Base-by-base conservation (phyloP, 176 grass and related monocot genomes). In the Lolium multiflorum region DNA sequence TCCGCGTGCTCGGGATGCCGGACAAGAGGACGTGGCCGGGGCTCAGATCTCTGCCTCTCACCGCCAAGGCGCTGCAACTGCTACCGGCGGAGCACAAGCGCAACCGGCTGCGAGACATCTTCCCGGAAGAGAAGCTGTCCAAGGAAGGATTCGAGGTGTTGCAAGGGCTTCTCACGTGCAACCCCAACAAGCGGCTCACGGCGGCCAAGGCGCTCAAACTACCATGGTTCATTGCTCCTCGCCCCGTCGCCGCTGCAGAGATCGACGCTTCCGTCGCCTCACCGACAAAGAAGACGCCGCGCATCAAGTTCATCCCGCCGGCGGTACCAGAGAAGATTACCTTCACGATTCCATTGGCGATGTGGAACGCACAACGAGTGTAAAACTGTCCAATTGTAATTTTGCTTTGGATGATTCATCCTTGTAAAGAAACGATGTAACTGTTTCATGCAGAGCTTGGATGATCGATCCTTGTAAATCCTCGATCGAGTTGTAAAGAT, bases 161-260 rank as follows among this genome's bases (percentile, higher is more conserved):
- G 67, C 17, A 69, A 66, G 63, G 63, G 7, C 63, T 66, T 66
- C 63, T 66, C 26, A 66, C 63, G 26, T 66, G 63, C 63, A 66
- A 66, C 7, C 26, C 63, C 63, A 11, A 66, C 63, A 66, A 35
- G 26, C 63, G 63, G 0, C 63, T 35, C 11, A 66, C 63, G 63
- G 63, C 63, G 13, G 13, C 63, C 26, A 66, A 66, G 63, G 63
- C 63, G 15, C 65, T 69, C 7, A 39, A 67, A 18, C 65, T 9
- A 15, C 16, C 65, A 39, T 69, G 65, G 67, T 71, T 71, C 38
- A 3, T 8, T 44, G 17, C 38, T 71, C 67, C 9, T n/a, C 67
- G 38, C 64, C 2, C 66, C 67, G 17, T 35, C 67, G 16, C 16
- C 9, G 38, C 67, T 71, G 38, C 67, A 43, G 38, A 71, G 38